Evolutionary conservation across 2,329 filamentous ascomycete genomes (phyloP), one percentile per base, ranked within the genome.

Genomic region (Calonectria hawksworthii): DNA sequence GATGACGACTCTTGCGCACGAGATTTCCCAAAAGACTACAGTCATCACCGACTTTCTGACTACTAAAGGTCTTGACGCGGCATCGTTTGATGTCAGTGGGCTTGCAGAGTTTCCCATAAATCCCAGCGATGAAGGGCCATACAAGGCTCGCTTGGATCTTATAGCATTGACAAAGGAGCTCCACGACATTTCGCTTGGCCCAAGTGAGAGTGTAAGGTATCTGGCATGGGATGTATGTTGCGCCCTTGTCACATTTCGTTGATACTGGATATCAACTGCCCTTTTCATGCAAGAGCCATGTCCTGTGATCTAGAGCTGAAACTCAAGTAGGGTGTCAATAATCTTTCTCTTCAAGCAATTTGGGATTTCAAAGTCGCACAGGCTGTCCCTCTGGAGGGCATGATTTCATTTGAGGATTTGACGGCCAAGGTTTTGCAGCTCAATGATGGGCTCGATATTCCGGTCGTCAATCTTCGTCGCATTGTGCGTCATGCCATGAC

Each of bases 401-500:
- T 66, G n/a, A 83, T 83, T 26, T 79, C 82, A 1, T 83, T 82
- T 64, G 72, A 75, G 11, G 80, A 82, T 10, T 75, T 84, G 2
- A 74, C 80, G 1, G 68, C 68, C 16, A 75, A 78, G 41, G 75
- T 82, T 9, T 70, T 87, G 3, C 79, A 85, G 30, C 71, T 82
- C 36, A 85, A 85, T 66, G 84, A 86, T 0, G 77, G 83, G 3
- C 80, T 88, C 11, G 83, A 86, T 52, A 81, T 87, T 50, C 81
- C 78, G 8, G 68, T 78, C 3, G 74, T 74, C 16, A 80, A 83
- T 72, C 77, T 84, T 14, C 80, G 82, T 8, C 85, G 86, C 28
- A 74, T 88, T 0, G 59, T 87, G 30, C 85, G 86, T 16, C 82
- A 85, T 41, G 84, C 85, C 36, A 85, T 86, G 73, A 81, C 83